phyloP scores from a whole-genome alignment of 1,284 basidiomycete species.

The Cutaneotrichosporon dermatis region DNA sequence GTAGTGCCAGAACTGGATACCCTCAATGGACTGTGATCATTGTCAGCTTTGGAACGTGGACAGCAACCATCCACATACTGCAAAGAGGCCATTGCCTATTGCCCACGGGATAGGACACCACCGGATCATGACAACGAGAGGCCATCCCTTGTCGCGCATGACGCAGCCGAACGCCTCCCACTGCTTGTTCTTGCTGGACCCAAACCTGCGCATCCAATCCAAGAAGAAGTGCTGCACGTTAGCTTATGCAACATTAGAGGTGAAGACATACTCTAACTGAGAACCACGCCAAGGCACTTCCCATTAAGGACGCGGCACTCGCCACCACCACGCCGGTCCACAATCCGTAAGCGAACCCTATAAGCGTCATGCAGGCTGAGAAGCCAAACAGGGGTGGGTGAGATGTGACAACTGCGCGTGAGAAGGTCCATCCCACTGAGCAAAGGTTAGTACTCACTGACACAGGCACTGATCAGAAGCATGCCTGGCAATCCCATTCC shows the following conservation, averaged over 20 bases:
- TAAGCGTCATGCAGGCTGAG: conserved; percentile 42
- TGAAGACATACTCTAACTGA: conserved; percentile 36
- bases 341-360: conserved; percentile 47
- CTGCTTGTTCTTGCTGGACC: conserved; percentile 36
- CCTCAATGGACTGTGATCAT: conserved; percentile 39
- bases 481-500: conserved; percentile 39
- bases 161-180: conserved; percentile 49
- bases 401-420: conserved; percentile 35
- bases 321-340: conserved; percentile 43
- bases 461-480: conserved; percentile 31
- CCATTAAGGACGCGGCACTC: conserved; percentile 32
- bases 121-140: conserved; percentile 47
- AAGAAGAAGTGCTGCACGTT: conserved; percentile 44
- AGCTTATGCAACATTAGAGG: neutral
- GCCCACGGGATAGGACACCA: conserved; percentile 49
- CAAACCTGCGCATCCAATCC: conserved; percentile 34
- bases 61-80: conserved; percentile 28
- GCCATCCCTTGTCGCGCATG: conserved; percentile 44
- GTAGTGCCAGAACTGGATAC: conserved; percentile 43
- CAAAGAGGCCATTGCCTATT: conserved; percentile 47
- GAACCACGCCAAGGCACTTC: conserved; percentile 40
- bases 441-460: conserved; percentile 29
- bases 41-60: conserved; percentile 1
- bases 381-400: conserved; percentile 49
- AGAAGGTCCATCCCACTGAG: neutral